phyloP scores from a whole-genome alignment of 345 rosid species.

The Ceriops decandra region DNA sequence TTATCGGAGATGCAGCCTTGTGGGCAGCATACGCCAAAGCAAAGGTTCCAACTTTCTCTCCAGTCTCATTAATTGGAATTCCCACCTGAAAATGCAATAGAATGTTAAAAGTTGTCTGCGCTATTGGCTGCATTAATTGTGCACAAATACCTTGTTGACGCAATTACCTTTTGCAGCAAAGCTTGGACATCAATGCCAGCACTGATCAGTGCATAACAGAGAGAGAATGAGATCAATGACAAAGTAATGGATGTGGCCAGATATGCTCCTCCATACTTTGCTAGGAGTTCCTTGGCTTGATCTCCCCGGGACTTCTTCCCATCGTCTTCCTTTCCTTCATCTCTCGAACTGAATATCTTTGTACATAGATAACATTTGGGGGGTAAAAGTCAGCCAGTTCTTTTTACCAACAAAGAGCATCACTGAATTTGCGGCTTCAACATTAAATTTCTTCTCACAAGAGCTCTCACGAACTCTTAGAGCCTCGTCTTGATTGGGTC shows the following conservation, averaged over 20 bases:
- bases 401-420: not conserved
- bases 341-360: conserved; percentile 67
- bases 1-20: conserved; percentile 91
- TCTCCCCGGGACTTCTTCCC: conserved; percentile 64
- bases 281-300: conserved; percentile 67
- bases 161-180: conserved; percentile 57
- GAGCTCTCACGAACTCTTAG: not conserved
- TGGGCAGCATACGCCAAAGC: conserved; percentile 92
- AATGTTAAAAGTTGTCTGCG: not conserved
- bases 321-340: conserved; percentile 39
- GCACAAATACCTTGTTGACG: not conserved
- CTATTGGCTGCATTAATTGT: not conserved
- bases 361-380: not conserved
- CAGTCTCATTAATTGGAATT: conserved; percentile 57
- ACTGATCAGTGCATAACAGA: conserved; percentile 59
- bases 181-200: conserved; percentile 79
- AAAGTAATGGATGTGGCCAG: conserved; percentile 89
- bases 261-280: conserved; percentile 81
- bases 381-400: not conserved
- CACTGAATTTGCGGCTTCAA: not conserved
- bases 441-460: not conserved
- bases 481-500: not conserved
- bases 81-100: conserved; percentile 50
- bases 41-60: conserved; percentile 82
- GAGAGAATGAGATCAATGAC: conserved; percentile 74